A percentile compares a stretch with the other conserved stretches of the same genome.
Conservation (phyloP, 257 asterid species). For the Ligustrum vulgare region DNA sequence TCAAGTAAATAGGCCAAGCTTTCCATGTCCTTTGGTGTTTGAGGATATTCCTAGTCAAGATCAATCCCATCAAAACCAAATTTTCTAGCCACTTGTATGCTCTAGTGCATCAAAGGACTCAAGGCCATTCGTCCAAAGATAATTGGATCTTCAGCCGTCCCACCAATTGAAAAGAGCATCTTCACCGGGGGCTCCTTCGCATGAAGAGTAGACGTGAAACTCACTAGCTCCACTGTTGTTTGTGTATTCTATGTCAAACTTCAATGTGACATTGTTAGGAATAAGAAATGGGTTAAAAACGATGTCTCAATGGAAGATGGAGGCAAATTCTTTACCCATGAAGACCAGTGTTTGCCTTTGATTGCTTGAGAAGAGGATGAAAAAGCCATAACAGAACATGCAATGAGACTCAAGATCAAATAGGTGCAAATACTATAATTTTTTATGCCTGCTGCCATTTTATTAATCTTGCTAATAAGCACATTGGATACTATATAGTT, state of each 20-base stretch:
- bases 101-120: conserved; percentile 32
- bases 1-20: conserved; percentile 39
- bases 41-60: conserved; percentile 79
- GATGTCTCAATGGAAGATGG: conserved; percentile 57
- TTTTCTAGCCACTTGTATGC: conserved; percentile 58
- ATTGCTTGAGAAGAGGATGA: conserved; percentile 23
- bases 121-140: conserved; percentile 59
- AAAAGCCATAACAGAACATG: conserved; percentile 16
- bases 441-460: conserved; percentile 29
- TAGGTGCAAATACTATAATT: conserved; percentile 10
- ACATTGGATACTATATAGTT: not conserved
- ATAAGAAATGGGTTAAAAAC: conserved; percentile 59
- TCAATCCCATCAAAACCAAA: conserved; percentile 72
- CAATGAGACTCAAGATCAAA: conserved; percentile 24
- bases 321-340: conserved; percentile 42
- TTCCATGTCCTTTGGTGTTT: conserved; percentile 50
- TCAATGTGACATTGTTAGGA: conserved; percentile 51
- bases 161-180: conserved; percentile 69
- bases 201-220: conserved; percentile 59
- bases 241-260: conserved; percentile 38
- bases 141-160: conserved; percentile 41
- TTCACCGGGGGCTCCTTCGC: conserved; percentile 40
- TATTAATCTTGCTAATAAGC: not conserved
- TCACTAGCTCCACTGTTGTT: conserved; percentile 39
- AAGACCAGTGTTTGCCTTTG: conserved; percentile 68